A percentile compares a stretch with the other conserved stretches of the same genome.
phyloP scores from a whole-genome alignment of 495 filamentous ascomycete species.

The Entonaema liquescens region DNA sequence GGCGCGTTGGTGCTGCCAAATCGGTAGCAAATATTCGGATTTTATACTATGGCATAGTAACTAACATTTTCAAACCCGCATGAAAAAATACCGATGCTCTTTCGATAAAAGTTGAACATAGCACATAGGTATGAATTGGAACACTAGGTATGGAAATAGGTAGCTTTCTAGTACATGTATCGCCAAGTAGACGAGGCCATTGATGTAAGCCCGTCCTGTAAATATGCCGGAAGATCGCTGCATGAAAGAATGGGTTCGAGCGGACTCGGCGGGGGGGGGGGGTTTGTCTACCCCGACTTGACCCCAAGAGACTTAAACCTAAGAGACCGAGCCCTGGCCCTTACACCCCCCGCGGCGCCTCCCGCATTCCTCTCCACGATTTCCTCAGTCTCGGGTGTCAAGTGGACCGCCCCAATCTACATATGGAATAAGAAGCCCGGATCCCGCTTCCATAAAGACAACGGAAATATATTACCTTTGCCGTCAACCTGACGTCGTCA shows the following conservation, averaged over 20 bases:
- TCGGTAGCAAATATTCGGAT: not conserved
- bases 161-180: not conserved
- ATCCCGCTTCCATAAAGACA: conserved; percentile 2
- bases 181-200: not conserved
- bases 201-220: conserved; percentile 32
- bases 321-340: not conserved
- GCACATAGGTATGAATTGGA: not conserved
- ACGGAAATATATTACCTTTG: not conserved
- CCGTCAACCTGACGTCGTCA: not conserved
- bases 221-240: conserved; percentile 38
- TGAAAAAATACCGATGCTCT: not conserved
- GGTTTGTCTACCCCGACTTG: not conserved
- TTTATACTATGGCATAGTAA: not conserved
- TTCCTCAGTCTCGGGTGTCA: conserved; percentile 22
- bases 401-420: conserved; percentile 24
- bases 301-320: conserved; percentile 2
- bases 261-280: conserved; percentile 31
- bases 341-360: conserved; percentile 25
- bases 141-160: not conserved
- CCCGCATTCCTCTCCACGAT: conserved; percentile 22
- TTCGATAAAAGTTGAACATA: not conserved
- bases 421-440: not conserved
- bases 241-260: conserved; percentile 18
- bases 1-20: not conserved
- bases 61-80: not conserved